Conservation (phyloP, 768 basidiomycete genomes). For the Termitomyces sp. region DNA sequence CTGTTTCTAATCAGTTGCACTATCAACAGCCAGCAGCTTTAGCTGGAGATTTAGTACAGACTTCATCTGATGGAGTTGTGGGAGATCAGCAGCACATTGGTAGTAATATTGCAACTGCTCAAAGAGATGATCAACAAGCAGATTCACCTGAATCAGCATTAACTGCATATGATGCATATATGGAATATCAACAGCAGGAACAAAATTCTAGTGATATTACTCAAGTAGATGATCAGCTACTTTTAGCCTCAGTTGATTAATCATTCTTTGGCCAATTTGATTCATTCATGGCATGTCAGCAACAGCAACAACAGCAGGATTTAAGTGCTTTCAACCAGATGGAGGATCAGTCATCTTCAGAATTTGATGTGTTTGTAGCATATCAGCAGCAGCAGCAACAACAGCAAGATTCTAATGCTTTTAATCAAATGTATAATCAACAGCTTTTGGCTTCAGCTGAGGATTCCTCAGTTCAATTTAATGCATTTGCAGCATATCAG, state of each 20-base stretch:
- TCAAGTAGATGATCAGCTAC: background rate
- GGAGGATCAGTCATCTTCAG: too few species aligned
- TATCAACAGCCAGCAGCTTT: background rate
- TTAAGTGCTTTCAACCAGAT: too few species aligned
- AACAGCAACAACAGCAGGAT: background rate
- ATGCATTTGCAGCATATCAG: too few species aligned
- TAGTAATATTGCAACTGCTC: background rate
- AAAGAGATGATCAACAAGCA: too few species aligned
- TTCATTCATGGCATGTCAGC: background rate
- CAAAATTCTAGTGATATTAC: background rate
- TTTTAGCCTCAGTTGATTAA: background rate
- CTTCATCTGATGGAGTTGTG: background rate
- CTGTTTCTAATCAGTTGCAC: background rate
- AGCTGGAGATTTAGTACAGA: background rate
- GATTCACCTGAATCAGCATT: background rate
- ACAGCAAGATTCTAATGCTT: too few species aligned
- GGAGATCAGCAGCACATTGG: background rate
- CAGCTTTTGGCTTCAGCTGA: too few species aligned
- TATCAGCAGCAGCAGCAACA: too few species aligned
- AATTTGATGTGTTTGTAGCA: too few species aligned
- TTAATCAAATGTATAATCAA: too few species aligned
- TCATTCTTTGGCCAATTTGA: background rate
- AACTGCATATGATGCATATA: background rate
- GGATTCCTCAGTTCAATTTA: too few species aligned
- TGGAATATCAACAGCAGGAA: conserved; percentile 5